phyloP scores from a whole-genome alignment of 2,329 filamentous ascomycete species.

The Microdochium paspali region DNA sequence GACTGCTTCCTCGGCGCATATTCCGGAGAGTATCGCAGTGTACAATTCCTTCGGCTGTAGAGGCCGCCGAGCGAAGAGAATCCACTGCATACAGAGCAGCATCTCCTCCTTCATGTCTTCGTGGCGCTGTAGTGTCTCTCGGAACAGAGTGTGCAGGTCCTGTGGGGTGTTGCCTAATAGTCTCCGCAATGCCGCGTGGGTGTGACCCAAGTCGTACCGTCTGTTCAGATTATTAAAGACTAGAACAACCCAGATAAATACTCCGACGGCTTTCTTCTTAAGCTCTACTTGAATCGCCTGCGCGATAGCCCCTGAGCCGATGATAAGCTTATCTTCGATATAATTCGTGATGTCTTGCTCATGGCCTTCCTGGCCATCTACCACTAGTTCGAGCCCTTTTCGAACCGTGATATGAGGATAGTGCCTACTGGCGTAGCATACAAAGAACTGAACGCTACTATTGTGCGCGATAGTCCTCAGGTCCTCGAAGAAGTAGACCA shows the following conservation, averaged over 20 bases:
- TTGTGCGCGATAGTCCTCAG: neutral
- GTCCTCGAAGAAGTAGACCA: slow-evolving; percentile 7
- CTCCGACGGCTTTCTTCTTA: slow-evolving; percentile 23
- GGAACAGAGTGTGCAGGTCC: slow-evolving; percentile 27
- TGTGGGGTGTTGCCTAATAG: slow-evolving; percentile 26
- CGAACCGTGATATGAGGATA: slow-evolving; percentile 28
- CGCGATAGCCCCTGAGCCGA: slow-evolving; percentile 8
- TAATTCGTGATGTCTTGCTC: slow-evolving; percentile 22
- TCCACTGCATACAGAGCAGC: slow-evolving; percentile 15
- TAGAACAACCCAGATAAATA: slow-evolving; percentile 36
- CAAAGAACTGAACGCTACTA: slow-evolving; percentile 7
- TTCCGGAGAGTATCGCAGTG: slow-evolving; percentile 16
- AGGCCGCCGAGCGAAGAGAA: slow-evolving; percentile 24
- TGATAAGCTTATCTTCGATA: slow-evolving; percentile 16
- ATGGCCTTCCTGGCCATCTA: slow-evolving; percentile 24
- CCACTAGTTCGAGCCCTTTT: slow-evolving; percentile 15
- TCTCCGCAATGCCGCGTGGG: slow-evolving; percentile 15
- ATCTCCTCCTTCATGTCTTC: neutral
- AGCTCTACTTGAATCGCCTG: slow-evolving; percentile 20
- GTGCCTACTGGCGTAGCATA: slow-evolving; percentile 31
- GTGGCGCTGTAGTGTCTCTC: slow-evolving; percentile 20
- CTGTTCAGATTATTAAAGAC: slow-evolving; percentile 33
- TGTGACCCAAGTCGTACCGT: slow-evolving; percentile 21
- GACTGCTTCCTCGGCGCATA: neutral
- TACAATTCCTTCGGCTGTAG: slow-evolving; percentile 24